Evolutionary conservation across 2,329 filamentous ascomycete species (phyloP).

Genomic region (Annulohypoxylon truncatum): DNA sequence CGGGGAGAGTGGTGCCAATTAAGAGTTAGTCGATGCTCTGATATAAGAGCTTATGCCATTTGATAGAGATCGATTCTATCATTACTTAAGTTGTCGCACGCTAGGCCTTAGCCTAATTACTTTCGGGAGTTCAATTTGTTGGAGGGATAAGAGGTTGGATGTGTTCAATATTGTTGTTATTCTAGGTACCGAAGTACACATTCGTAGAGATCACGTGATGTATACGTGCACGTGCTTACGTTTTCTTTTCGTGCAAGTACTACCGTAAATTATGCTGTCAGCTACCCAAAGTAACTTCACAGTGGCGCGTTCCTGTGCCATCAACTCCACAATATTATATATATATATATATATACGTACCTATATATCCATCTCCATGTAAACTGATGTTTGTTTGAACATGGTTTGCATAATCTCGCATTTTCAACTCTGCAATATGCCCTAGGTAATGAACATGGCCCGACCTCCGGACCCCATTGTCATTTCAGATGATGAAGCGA

Average conservation of each 20-base stretch:
- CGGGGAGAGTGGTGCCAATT: no score
- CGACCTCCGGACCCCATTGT: slow-evolving; percentile 34
- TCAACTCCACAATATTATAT: background rate
- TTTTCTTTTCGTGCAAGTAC: slow-evolving; percentile 13
- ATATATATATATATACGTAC: no score
- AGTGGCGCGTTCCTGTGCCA: background rate
- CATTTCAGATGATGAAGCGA: slow-evolving; percentile 47
- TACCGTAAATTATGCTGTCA: background rate
- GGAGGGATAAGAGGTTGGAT: no score
- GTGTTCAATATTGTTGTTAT: background rate
- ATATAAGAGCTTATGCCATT: no score
- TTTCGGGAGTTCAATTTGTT: no score
- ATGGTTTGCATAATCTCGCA: slow-evolving; percentile 26
- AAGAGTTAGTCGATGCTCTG: no score
- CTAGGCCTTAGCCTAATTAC: no score
- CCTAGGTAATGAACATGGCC: slow-evolving; percentile 34
- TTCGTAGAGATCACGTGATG: background rate
- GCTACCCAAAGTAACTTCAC: background rate
- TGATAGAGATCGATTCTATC: no score
- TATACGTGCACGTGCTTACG: slow-evolving; percentile 13
- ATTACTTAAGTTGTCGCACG: no score
- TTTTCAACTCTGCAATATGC: background rate
- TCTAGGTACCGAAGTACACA: no score
- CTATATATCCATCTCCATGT: background rate
- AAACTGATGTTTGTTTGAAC: background rate